Evolutionary conservation across 2,329 filamentous ascomycete species (phyloP).

Genomic region (Tothia fuscella): DNA sequence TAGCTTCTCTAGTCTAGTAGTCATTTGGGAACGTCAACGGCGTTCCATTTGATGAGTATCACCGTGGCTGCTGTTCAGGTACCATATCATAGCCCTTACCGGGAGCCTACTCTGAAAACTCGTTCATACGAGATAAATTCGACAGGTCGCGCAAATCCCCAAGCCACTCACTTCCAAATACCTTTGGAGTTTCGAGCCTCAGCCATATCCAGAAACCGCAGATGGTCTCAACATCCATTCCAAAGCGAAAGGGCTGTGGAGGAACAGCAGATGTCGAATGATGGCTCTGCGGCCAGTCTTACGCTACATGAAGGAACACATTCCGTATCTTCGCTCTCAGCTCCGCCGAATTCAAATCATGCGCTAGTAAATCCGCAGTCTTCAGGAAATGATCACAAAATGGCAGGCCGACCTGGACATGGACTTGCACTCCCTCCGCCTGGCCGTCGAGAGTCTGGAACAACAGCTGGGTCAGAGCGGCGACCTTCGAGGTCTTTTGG

Average conservation of each 20-base stretch:
- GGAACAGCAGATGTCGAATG: conserved; percentile 7
- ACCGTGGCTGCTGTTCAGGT: conserved; percentile 1
- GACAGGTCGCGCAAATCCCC: neutral
- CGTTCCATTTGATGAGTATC: conserved; percentile 4
- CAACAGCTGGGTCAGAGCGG: neutral
- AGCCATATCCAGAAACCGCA: neutral
- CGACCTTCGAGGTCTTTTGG: conserved; percentile 24
- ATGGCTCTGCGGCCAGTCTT: conserved; percentile 6
- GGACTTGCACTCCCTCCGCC: neutral
- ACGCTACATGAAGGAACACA: neutral
- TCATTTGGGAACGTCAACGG: neutral
- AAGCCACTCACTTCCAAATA: neutral
- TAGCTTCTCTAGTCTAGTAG: too few relatives aligned
- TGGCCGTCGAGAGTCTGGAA: neutral
- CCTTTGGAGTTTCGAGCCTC: neutral
- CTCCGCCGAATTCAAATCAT: neutral
- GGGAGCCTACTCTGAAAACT: neutral
- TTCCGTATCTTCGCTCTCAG: neutral
- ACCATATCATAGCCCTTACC: conserved; percentile 3
- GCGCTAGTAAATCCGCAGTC: neutral
- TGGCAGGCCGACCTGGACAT: neutral
- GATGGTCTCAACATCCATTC: conserved; percentile 3
- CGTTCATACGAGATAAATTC: neutral
- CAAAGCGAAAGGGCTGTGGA: conserved; percentile 1
- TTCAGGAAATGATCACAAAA: neutral